phyloP scores from a whole-genome alignment of 257 asterid species.

The Osmanthus fragrans region DNA sequence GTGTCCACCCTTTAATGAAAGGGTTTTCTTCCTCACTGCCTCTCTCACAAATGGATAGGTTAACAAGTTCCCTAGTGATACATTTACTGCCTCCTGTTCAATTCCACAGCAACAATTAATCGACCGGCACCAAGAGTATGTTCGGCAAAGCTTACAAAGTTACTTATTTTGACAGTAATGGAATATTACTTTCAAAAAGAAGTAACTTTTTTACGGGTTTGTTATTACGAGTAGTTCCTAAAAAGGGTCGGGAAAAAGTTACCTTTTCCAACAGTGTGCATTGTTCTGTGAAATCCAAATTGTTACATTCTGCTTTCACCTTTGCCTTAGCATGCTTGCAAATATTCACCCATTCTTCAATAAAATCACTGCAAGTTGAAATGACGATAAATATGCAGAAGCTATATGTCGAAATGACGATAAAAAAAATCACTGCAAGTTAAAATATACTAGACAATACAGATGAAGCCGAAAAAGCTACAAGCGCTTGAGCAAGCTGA shows the following conservation, averaged over 20 bases:
- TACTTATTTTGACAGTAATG: not conserved
- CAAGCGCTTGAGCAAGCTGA: too few relatives aligned
- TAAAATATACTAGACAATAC: not conserved
- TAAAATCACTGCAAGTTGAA: conserved; percentile 60
- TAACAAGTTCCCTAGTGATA: conserved; percentile 66
- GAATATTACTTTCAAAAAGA: not conserved
- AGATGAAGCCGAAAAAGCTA: not conserved
- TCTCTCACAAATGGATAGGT: conserved; percentile 89
- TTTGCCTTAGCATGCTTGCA: conserved; percentile 70
- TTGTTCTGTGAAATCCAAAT: conserved; percentile 51
- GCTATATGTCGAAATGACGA: not conserved
- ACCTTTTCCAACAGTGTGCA: conserved; percentile 77
- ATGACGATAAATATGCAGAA: not conserved
- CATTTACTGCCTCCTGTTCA: conserved; percentile 83
- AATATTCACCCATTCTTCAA: conserved; percentile 88
- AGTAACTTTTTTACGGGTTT: not conserved
- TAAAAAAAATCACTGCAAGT: conserved; percentile 61
- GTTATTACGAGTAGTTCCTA: not conserved
- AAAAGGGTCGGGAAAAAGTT: not conserved
- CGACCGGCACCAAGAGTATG: not conserved
- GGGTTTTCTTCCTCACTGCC: conserved; percentile 53
- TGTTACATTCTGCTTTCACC: conserved; percentile 44
- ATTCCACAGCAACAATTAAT: not conserved
- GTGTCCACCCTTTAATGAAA: conserved; percentile 76
- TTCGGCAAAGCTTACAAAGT: not conserved